These are phyloP conservation scores for Mortierella sp. DNA, from an alignment of 371 early-diverging fungal species.

Conservation along the genomic window DNA sequence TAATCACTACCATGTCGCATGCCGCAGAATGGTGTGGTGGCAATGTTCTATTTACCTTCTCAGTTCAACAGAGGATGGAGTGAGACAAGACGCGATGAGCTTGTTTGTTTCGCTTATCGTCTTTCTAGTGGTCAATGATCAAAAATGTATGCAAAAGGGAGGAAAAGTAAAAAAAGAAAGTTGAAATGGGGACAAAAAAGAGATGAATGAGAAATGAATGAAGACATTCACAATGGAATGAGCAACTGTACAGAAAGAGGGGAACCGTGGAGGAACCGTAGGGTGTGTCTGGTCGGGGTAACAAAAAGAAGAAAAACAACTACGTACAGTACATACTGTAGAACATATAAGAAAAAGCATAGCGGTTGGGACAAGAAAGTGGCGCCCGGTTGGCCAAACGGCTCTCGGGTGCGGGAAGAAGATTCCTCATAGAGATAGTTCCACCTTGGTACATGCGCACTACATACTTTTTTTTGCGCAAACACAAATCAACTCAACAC, in stretches of 20 bases:
- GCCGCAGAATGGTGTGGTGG: no score
- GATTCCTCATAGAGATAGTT: conserved; percentile 11
- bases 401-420: conserved; percentile 13
- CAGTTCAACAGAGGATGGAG: no score
- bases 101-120: background rate
- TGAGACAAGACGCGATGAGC: background rate
- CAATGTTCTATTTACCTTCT: no score
- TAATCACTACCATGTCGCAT: no score
- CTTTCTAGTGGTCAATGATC: no score
- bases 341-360: background rate
- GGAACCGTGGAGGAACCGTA: background rate
- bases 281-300: background rate
- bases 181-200: background rate
- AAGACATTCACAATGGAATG: background rate
- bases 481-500: background rate
- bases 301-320: background rate
- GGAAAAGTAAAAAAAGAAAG: background rate
- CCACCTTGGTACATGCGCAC: conserved; percentile 9
- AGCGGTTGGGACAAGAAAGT: conserved; percentile 7
- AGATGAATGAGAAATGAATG: no score
- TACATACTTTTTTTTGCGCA: background rate
- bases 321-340: no score
- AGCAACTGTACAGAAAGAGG: background rate
- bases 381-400: conserved; percentile 10
- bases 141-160: background rate